These are phyloP conservation scores for Tetrapisispora arboricola DNA, from an alignment of 805 yeast species.

Conservation along the genomic window DNA sequence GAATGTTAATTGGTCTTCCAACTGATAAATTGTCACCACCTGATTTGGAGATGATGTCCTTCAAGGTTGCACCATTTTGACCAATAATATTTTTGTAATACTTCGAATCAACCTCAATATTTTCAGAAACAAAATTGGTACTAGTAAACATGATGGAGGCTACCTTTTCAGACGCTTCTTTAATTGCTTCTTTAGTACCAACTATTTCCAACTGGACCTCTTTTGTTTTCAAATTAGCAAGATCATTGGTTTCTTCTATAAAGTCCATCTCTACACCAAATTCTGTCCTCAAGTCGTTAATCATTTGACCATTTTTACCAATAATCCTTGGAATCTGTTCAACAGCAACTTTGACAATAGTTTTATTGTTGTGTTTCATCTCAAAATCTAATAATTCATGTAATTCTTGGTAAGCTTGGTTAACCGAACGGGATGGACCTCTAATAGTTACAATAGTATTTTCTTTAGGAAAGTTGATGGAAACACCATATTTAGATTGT, in stretches of 20 bases:
- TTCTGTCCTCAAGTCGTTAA: constrained; percentile 65
- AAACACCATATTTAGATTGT: constrained; percentile 78
- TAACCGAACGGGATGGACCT: constrained; percentile 86
- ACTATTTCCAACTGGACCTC: constrained; percentile 54
- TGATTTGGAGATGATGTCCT: constrained; percentile 64
- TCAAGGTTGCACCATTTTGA: constrained; percentile 60
- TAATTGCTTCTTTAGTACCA: constrained; percentile 72
- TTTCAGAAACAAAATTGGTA: constrained; percentile 47
- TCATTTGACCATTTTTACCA: constrained; percentile 79
- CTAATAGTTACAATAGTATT: constrained; percentile 56
- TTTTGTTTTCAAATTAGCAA: constrained; percentile 37
- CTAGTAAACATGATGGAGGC: constrained; percentile 52
- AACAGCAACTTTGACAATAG: constrained; percentile 52
- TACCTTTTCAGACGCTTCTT: constrained; percentile 58
- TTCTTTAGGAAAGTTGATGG: constrained; percentile 61
- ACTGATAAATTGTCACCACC: constrained; percentile 46
- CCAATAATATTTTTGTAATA: constrained; percentile 73
- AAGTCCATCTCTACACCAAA: constrained; percentile 44
- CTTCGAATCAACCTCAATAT: constrained; percentile 59
- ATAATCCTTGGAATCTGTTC: constrained; percentile 74
- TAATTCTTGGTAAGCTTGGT: constrained; percentile 73
- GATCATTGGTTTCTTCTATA: constrained; percentile 30
- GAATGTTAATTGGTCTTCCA: constrained; percentile 40
- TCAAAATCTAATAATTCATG: constrained; percentile 76
- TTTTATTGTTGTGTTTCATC: constrained; percentile 67